Conservation (phyloP, 1,284 basidiomycete species). For the Phenoliferia sp. region DNA sequence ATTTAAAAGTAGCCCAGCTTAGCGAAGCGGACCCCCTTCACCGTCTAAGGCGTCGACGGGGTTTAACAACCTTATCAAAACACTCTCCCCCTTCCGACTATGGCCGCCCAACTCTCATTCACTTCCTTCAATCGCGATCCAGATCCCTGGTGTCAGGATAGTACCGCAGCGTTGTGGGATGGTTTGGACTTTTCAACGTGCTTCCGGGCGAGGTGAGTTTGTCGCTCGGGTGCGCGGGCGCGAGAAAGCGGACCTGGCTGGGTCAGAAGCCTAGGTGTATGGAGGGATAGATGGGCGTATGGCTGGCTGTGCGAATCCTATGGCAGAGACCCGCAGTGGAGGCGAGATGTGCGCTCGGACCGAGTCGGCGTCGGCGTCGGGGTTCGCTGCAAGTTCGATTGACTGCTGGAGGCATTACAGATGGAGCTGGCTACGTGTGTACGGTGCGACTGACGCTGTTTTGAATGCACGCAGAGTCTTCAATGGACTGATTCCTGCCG, state of each 20-base stretch:
- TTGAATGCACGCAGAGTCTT: constrained; percentile 20
- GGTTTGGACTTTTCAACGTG: constrained; percentile 46
- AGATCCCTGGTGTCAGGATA: constrained; percentile 2
- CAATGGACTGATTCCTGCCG: constrained; percentile 37
- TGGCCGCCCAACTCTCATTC: not conserved
- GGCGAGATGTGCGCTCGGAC: not conserved
- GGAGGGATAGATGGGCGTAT: not conserved
- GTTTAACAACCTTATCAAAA: not conserved
- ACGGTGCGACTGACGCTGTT: not conserved
- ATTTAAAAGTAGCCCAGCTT: too few relatives aligned
- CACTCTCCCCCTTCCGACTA: not conserved
- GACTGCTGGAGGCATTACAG: not conserved
- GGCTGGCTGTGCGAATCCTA: not conserved
- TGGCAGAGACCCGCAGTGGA: not conserved
- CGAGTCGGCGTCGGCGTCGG: not conserved
- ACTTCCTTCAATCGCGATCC: not conserved
- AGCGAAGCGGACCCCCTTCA: too few relatives aligned
- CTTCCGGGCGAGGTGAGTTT: constrained; percentile 40
- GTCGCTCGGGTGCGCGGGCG: not conserved
- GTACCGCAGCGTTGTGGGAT: constrained; percentile 40
- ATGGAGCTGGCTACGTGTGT: not conserved
- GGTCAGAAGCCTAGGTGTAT: too few relatives aligned
- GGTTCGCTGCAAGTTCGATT: not conserved
- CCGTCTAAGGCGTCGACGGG: too few relatives aligned
- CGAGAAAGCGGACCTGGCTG: not conserved